Evolutionary conservation across 371 early-diverging fungal species (phyloP).

Genomic region (Thermomucor indicae-seudaticae): DNA sequence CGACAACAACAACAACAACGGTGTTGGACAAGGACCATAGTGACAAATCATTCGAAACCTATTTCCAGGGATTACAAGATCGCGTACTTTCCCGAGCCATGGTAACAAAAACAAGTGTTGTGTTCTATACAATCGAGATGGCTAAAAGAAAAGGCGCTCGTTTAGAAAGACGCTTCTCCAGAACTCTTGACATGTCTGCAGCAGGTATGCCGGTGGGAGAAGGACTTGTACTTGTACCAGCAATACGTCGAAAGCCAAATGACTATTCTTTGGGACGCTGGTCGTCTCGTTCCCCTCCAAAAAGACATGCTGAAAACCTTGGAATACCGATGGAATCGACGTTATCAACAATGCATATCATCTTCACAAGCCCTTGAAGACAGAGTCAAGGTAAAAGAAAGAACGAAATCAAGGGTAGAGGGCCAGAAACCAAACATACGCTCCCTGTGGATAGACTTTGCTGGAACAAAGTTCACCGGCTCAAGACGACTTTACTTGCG

Average conservation of each 20-base stretch:
- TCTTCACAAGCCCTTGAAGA: conserved; percentile 1
- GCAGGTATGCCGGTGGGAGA: conserved; percentile 4
- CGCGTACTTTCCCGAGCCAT: neutral
- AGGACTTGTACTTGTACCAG: conserved; percentile 3
- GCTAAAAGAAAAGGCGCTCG: neutral
- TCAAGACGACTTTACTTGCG: conserved; percentile 11
- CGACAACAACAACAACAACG: neutral
- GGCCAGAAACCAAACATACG: neutral
- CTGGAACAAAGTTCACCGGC: conserved; percentile 7
- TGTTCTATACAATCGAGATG: neutral
- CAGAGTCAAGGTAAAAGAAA: neutral
- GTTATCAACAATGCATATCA: conserved; percentile 2
- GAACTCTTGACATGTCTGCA: conserved; percentile 4
- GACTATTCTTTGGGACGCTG: conserved; percentile 2
- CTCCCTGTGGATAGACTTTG: neutral
- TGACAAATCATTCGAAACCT: conserved; percentile 2
- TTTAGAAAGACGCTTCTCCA: neutral
- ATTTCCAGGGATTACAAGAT: conserved; percentile 1
- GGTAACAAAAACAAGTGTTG: conserved; percentile 1
- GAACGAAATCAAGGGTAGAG: neutral
- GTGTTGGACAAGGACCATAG: neutral
- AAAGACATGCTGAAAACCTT: no score
- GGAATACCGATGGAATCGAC: conserved; percentile 5
- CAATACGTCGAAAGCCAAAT: conserved; percentile 10
- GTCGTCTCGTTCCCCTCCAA: no score